Base-by-base conservation (phyloP, 805 yeast species). In the Maudiozyma saulgeensis region DNA sequence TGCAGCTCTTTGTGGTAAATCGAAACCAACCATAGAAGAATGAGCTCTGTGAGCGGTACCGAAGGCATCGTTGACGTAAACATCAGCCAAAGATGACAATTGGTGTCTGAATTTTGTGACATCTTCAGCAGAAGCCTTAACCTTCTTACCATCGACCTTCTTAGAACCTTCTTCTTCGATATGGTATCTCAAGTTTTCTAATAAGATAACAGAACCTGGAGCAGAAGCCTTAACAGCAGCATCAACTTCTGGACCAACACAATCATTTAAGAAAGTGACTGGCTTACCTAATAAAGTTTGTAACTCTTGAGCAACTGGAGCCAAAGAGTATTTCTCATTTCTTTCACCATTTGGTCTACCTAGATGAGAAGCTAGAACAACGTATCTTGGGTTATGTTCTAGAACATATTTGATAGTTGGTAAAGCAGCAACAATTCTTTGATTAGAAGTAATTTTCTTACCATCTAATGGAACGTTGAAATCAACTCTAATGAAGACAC, bases 41-140 rank as follows among this genome's bases (percentile, higher is more conserved):
- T 91, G 99, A 56, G 98, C 98, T 80, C 98, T 87, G 85, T 91
- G 99, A 50, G 97, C 96, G 55, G 99, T 93, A 72, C 99, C 99
- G 67, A 91, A 93, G 50, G 97, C 98, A 70, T 91, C 99, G 76
- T 91, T 84, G 70, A 91, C 81, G 78, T 93, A 91, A 58, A 91
- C 96, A 66, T 91, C 99, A 59, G 97, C 98, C 65, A 93, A 78
- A 50, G 88, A 74, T 63, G 96, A 86, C 74, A 91, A 81, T 68
- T 85, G 82, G 64, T 80, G 67, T 81, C 98, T 87, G 86, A 91
- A 91, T 61, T 74, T 79, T 67, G 76, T 82, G 60, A 93, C 97
- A 57, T 72, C 85, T 64, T 78, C 95, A 56, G 82, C 76, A 58
- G 85, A 81, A 55, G 97, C 96, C 83, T 91, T 93, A 66, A 83